Conservation (phyloP, 106 monocot species). For the Dactylorhiza incarnata region DNA sequence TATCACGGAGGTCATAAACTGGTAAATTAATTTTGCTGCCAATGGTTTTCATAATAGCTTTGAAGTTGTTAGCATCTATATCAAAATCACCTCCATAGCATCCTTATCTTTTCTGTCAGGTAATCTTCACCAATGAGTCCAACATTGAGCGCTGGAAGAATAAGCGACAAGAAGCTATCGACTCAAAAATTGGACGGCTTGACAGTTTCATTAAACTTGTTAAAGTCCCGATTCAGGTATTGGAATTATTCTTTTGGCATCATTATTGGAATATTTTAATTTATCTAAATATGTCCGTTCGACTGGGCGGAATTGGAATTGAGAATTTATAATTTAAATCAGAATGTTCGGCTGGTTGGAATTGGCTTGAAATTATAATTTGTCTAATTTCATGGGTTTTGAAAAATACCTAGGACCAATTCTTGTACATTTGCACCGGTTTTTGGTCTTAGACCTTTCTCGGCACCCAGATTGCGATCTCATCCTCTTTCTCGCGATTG, state of each 20-base stretch:
- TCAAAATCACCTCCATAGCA: neutral
- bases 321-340: too few species aligned
- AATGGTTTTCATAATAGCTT: neutral
- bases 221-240: conserved; percentile 86
- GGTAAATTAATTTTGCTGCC: conserved; percentile 31
- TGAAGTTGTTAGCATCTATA: neutral
- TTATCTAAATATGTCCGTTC: neutral
- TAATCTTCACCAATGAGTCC: conserved; percentile 94
- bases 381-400: too few species aligned
- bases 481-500: too few species aligned
- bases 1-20: conserved; percentile 71
- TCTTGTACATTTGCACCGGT: too few species aligned
- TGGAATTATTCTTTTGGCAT: neutral
- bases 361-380: too few species aligned
- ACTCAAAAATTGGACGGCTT: conserved; percentile 89
- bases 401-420: too few species aligned
- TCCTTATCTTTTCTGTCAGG: conserved; percentile 29
- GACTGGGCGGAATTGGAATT: too few species aligned
- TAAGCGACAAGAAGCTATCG: conserved; percentile 81
- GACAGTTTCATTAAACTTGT: conserved; percentile 74
- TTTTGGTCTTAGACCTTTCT: too few species aligned
- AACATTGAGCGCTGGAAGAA: conserved; percentile 98
- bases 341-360: too few species aligned
- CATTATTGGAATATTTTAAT: neutral
- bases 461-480: too few species aligned